These are phyloP conservation scores for Hemileccinum impolitum DNA, from an alignment of 768 basidiomycete species.

Conservation along the genomic window DNA sequence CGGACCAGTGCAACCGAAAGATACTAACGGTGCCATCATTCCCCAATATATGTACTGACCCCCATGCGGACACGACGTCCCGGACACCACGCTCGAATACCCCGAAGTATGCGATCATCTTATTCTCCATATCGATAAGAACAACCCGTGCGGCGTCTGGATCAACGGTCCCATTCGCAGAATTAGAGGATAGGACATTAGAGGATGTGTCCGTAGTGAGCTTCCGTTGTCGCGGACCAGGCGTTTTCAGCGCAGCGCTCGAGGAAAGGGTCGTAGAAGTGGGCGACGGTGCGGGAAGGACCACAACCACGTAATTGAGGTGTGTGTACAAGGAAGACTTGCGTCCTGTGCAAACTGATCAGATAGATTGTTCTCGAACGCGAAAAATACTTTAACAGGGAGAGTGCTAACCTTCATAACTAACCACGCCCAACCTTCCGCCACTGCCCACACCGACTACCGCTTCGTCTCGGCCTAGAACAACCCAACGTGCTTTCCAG, in stretches of 20 bases:
- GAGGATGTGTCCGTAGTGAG: slow-evolving; percentile 14
- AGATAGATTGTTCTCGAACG: not conserved
- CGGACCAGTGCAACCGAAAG: not conserved
- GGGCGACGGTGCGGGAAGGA: slow-evolving; percentile 80
- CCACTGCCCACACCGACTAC: slow-evolving; percentile 83
- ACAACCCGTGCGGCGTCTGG: slow-evolving; percentile 75
- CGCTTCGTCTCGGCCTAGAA: slow-evolving; percentile 88
- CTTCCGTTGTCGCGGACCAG: slow-evolving; percentile 22
- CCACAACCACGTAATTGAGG: slow-evolving; percentile 83
- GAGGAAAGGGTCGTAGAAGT: slow-evolving; percentile 45
- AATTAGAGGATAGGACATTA: slow-evolving; percentile 16
- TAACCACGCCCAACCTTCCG: slow-evolving; percentile 80
- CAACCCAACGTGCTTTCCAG: slow-evolving; percentile 65
- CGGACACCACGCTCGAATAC: slow-evolving; percentile 81
- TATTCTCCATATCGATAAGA: slow-evolving; percentile 90
- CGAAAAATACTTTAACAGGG: too few species aligned
- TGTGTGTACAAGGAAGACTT: slow-evolving; percentile 78
- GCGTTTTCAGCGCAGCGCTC: slow-evolving; percentile 56
- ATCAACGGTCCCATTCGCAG: slow-evolving; percentile 40
- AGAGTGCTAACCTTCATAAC: slow-evolving; percentile 74
- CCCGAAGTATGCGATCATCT: slow-evolving; percentile 80
- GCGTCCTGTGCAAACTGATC: slow-evolving; percentile 13
- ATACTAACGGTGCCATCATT: slow-evolving; percentile 70
- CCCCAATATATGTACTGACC: slow-evolving; percentile 71
- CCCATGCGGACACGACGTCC: slow-evolving; percentile 80